Base-by-base conservation (phyloP, 2,329 filamentous ascomycete genomes). In the Dactylellina drechsleri region DNA sequence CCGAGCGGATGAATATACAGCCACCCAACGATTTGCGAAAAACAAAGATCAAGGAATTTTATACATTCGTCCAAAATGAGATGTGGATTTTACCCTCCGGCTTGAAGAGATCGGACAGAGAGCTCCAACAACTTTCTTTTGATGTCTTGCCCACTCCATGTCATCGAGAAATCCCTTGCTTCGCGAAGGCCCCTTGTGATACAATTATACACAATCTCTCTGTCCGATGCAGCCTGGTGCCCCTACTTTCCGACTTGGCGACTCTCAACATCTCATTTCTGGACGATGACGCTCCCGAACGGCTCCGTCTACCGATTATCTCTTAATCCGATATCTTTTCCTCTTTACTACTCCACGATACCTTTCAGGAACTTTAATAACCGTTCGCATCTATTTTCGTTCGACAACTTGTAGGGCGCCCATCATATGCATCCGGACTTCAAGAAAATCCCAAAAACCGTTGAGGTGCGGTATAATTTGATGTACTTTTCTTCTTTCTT, bases 351-450 rank as follows among this genome's bases (percentile, higher is more conserved):
- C 43, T 47, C 5, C 4, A 47, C 43, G 16, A 15, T 15, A 47
- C 16, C 13, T 7, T 47, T n/a, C 59, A 47, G 62, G 50, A 18
- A 67, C 76, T 78, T 77, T 79, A 79, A 78, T 68, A 66, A 68
- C 76, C 26, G 16, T 23, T 59, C 16, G 36, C 49, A 26, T 76
- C 36, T 31, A 41, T 62, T 58, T 65, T 41, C 16, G 31, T 65
- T 61, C 40, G 60, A 56, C 71, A 50, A 75, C 66, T 81, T 81
- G 80, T 93, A 97, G 93, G 91, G 90, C 88, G 88, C 93, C 83
- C 89, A 91, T 83, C 92, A 94, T 86, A 86, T 97, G 84, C 94
- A 97, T 90, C 92, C 93, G 85, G 92, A 96, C 83, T 96, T 97
- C 84, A 93, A 94, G 83, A 96, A 93, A 84, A 91, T 91, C 82